These are phyloP conservation scores for Polychaeton citri DNA, from an alignment of 2,329 filamentous ascomycete species.

Conservation along the genomic window DNA sequence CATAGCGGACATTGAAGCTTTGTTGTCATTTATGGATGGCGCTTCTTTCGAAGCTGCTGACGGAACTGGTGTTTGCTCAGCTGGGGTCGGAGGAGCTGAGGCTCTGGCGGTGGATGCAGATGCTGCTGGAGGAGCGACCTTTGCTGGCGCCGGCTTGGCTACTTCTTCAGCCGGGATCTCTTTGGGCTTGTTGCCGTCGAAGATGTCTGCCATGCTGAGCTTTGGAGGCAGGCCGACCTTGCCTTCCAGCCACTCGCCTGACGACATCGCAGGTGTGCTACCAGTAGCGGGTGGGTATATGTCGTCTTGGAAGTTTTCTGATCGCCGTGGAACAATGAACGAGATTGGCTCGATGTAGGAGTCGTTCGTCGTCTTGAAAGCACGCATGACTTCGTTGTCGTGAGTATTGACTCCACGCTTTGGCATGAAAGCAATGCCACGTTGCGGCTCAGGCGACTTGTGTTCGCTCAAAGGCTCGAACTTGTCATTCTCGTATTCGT, in stretches of 20 bases:
- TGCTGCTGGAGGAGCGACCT: constrained; percentile 20
- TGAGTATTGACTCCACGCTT: constrained; percentile 91
- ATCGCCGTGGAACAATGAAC: constrained; percentile 87
- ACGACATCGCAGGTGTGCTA: constrained; percentile 63
- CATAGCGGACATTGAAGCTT: constrained; percentile 71
- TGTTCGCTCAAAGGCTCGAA: constrained; percentile 96
- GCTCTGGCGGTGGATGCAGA: constrained; percentile 28
- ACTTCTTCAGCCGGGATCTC: constrained; percentile 63
- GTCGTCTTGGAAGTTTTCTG: constrained; percentile 91
- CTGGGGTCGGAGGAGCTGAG: constrained; percentile 26
- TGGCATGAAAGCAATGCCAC: constrained; percentile 86
- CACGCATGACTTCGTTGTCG: constrained; percentile 91
- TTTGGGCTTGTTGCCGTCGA: constrained; percentile 67
- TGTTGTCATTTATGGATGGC: constrained; percentile 69
- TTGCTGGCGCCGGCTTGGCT: constrained; percentile 24
- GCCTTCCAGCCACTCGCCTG: constrained; percentile 73
- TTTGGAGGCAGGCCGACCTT: constrained; percentile 70
- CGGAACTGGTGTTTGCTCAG: constrained; percentile 39
- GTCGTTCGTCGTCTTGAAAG: constrained; percentile 96
- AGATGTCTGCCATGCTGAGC: constrained; percentile 85
- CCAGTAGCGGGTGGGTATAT: constrained; percentile 85
- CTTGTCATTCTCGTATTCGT: constrained; percentile 96
- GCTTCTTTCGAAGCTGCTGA: constrained; percentile 34
- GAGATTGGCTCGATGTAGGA: constrained; percentile 90
- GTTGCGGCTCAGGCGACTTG: constrained; percentile 90